These are phyloP conservation scores for Cordyceps cateniannulata DNA, from an alignment of 2,329 filamentous ascomycete species.

Conservation along the genomic window DNA sequence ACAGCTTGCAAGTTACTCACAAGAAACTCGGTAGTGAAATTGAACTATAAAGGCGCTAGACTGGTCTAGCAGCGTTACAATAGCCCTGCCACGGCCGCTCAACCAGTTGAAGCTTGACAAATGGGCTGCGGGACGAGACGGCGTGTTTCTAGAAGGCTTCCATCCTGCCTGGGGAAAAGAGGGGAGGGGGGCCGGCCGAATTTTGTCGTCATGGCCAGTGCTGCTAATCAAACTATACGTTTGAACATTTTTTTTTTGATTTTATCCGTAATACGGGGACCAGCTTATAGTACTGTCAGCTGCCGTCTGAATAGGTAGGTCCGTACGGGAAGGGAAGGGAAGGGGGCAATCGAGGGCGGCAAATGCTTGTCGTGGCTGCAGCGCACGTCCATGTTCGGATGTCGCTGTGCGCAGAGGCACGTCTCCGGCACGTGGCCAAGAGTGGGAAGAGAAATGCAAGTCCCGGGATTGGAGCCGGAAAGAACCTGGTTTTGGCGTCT, in stretches of 20 bases:
- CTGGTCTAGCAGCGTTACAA: neutral
- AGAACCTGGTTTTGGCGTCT: too few species aligned
- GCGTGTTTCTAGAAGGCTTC: slow-evolving; percentile 10
- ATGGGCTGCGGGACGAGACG: neutral
- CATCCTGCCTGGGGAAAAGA: too few species aligned
- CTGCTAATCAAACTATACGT: slow-evolving; percentile 6
- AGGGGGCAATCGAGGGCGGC: neutral
- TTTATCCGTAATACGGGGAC: neutral
- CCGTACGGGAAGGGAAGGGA: neutral
- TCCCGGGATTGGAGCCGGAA: neutral
- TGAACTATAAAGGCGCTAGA: neutral
- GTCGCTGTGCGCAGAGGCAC: neutral
- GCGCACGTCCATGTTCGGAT: neutral
- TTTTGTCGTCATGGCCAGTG: neutral
- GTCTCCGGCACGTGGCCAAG: neutral
- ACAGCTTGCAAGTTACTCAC: neutral
- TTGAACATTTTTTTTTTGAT: neutral
- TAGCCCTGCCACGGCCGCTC: neutral
- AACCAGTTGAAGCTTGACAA: neutral
- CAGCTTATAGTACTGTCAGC: neutral
- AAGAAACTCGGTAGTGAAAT: neutral
- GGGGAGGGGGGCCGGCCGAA: neutral
- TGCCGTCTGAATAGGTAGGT: neutral
- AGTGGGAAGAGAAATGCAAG: neutral
- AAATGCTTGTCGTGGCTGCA: neutral